Conservation (phyloP, 192 early-diverging fungal genomes). For the Coemansia umbellata region DNA sequence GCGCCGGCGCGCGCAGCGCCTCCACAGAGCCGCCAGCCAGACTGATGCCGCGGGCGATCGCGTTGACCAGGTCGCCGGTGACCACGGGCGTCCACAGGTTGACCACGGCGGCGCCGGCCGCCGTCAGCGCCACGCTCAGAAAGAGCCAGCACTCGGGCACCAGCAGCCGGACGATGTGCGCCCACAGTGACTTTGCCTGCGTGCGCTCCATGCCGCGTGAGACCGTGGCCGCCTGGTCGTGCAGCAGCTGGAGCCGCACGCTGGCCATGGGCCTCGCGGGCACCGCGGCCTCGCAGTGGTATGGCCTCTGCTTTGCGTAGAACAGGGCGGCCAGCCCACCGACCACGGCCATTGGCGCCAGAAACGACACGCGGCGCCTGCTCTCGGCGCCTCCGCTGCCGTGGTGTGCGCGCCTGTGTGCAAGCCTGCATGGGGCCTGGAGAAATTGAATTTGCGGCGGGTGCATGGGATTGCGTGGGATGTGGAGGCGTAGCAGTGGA, state of each 20-base stretch:
- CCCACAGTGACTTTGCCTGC: neutral
- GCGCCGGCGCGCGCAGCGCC: constrained; percentile 46
- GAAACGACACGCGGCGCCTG: no score
- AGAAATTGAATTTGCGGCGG: no score
- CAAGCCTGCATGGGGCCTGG: no score
- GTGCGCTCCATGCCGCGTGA: constrained; percentile 7
- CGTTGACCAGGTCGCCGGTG: constrained; percentile 59
- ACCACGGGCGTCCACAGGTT: constrained; percentile 53
- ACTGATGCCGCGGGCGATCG: constrained; percentile 44
- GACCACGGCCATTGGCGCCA: constrained; percentile 18
- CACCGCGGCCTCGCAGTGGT: constrained; percentile 18
- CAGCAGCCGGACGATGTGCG: constrained; percentile 32
- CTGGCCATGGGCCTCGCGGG: constrained; percentile 7
- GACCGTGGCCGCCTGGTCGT: constrained; percentile 23
- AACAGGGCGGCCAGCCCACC: constrained; percentile 20
- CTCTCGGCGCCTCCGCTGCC: no score
- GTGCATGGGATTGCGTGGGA: no score
- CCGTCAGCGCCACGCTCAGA: constrained; percentile 51
- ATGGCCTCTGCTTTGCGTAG: constrained; percentile 2
- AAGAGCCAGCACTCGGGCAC: constrained; percentile 56
- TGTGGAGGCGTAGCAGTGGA: no score
- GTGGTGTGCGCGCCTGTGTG: no score
- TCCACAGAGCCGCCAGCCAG: constrained; percentile 12
- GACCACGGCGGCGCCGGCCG: constrained; percentile 55
- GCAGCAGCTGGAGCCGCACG: constrained; percentile 30